These are phyloP conservation scores for Neonectria magnoliae DNA, from an alignment of 2,329 filamentous ascomycete genomes.

Conservation along the genomic window DNA sequence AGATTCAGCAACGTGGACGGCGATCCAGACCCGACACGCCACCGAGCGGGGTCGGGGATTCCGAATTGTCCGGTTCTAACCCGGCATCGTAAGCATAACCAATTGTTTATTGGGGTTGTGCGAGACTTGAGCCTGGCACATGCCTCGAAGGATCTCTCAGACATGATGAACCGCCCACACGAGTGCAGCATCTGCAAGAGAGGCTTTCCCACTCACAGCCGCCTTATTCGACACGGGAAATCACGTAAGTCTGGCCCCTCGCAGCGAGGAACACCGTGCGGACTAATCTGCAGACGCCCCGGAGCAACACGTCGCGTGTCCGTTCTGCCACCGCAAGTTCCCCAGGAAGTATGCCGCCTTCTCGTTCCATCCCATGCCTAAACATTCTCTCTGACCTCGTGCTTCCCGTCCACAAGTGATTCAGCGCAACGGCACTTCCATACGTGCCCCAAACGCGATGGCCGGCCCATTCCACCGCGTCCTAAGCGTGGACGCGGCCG, in stretches of 20 bases:
- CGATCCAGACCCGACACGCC: not conserved
- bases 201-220: not conserved
- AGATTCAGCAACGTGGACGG: not conserved
- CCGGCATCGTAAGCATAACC: no score
- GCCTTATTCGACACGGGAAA: not conserved
- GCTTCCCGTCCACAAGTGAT: not conserved
- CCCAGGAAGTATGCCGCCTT: not conserved
- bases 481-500: not conserved
- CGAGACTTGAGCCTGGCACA: not conserved
- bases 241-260: not conserved
- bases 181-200: not conserved
- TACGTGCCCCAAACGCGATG: not conserved
- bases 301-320: not conserved
- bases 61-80: not conserved
- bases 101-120: not conserved
- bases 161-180: not conserved
- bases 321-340: not conserved
- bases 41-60: not conserved
- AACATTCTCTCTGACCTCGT: not conserved
- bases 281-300: not conserved
- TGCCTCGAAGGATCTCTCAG: not conserved
- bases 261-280: not conserved
- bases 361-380: not conserved
- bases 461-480: not conserved
- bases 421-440: not conserved